Evolutionary conservation across 805 yeast genomes (phyloP).

Genomic region (Metschnikowia noctiluminum): DNA sequence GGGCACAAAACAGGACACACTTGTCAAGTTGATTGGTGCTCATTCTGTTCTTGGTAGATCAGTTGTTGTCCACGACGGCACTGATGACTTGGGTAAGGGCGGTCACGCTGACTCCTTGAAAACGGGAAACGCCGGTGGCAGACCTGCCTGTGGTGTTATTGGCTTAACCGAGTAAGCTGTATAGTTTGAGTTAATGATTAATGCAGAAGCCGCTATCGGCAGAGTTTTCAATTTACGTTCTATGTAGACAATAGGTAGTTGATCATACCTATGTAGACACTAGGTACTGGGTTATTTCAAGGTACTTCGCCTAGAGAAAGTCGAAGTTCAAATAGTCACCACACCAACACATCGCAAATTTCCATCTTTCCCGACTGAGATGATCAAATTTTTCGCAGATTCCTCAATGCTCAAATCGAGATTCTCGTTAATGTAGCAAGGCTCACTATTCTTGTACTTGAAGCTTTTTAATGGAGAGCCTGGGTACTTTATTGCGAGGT

Average conservation of each 20-base stretch:
- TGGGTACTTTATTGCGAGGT: constrained; percentile 28
- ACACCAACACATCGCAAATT: constrained; percentile 12
- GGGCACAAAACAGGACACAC: constrained; percentile 76
- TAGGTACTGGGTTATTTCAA: too few relatives aligned
- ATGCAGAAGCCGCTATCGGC: constrained; percentile 1
- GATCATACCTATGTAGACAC: neutral
- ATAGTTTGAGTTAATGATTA: constrained; percentile 2
- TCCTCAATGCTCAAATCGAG: constrained; percentile 5
- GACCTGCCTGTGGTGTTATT: constrained; percentile 98
- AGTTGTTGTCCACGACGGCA: constrained; percentile 89
- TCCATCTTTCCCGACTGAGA: constrained; percentile 4
- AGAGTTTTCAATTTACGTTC: too few relatives aligned
- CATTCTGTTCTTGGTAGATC: constrained; percentile 92
- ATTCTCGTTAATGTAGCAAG: constrained; percentile 44
- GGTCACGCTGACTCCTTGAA: constrained; percentile 86
- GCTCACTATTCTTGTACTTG: constrained; percentile 48
- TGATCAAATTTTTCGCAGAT: neutral
- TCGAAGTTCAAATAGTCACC: neutral
- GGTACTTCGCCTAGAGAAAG: too few relatives aligned
- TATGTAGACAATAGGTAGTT: neutral
- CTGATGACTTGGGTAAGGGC: constrained; percentile 93
- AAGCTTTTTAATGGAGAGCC: constrained; percentile 25
- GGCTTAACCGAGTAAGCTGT: constrained; percentile 52
- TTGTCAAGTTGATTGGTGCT: constrained; percentile 81
- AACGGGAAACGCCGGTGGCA: constrained; percentile 97